Base-by-base conservation (phyloP, 31 red algal genomes). In the Bonnemaisonia californica region DNA sequence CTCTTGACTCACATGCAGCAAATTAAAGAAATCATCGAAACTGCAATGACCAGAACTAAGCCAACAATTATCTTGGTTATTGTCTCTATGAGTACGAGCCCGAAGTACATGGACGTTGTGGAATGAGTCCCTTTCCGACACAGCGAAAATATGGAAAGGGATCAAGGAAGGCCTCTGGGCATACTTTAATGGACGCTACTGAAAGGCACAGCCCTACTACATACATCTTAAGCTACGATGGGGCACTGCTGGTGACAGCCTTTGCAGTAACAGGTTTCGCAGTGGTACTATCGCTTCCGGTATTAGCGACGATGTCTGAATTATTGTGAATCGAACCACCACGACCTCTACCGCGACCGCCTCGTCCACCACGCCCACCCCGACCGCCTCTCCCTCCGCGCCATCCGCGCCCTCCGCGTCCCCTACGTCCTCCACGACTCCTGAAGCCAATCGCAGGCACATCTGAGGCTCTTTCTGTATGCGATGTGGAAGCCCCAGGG, bases 321-420 rank as follows among this genome's bases (percentile, higher is more conserved):
- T 58, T 31, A 51, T 13, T 21, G 39, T 61, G 29, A 57, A 33
- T 34, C 16, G 45, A 7, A 30, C 61, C 29, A 26, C 72, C 73
- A 9, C 83, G 71, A 35, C 73, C 73, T 36, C 54, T 77, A 30
- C 83, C 73, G 62, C 73, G 83, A 87, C 73, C 29, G 74, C 74
- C 74, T 77, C 74, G 45, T 57, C 74, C 74, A 58, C 74, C 74
- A 77, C 74, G 62, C 61, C 59, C 57, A 38, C 83, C 73, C 37
- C 73, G 83, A 87, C 73, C 29, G 45, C 74, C 74, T 77, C 74
- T 8, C 32, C 74, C 74, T 32, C 74, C 74, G 60, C 74, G 62
- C 61, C 59, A 51, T 51, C 45, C 57, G 18, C 83, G 72, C 35
- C 73, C 54, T 65, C 83, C 45, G 16, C 45, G 54, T 41, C 79